A percentile compares a stretch with the other conserved stretches of the same genome.
Conservation (phyloP, 2,329 filamentous ascomycete species). For the Lachnellula subtilissima region DNA sequence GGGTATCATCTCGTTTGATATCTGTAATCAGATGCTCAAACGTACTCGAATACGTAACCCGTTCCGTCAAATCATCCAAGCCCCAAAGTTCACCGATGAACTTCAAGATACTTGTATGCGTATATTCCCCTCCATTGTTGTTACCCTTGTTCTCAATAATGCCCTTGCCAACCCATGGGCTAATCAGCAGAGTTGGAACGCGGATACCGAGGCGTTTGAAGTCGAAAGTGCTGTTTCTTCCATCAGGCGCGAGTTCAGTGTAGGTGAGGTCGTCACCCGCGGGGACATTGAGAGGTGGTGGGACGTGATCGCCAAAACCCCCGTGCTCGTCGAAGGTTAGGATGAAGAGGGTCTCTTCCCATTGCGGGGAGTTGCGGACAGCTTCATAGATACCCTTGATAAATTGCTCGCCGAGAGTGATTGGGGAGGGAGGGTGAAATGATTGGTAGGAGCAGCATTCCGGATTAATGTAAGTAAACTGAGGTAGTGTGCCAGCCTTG, state of each 20-base stretch:
- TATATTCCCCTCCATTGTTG: conserved; percentile 38
- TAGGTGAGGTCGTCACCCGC: conserved; percentile 34
- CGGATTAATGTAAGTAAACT: conserved; percentile 46
- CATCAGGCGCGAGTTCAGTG: conserved; percentile 34
- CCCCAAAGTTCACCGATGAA: conserved; percentile 40
- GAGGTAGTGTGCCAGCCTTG: conserved; percentile 38
- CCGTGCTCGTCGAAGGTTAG: conserved; percentile 45
- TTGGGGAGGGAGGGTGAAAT: conserved; percentile 41
- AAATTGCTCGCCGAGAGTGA: conserved; percentile 40
- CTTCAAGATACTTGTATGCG: conserved; percentile 40
- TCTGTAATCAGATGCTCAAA: conserved; percentile 28
- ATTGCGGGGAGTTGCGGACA: conserved; percentile 39
- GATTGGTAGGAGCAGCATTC: conserved; percentile 47
- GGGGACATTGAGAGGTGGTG: conserved; percentile 37
- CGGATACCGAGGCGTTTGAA: conserved; percentile 40
- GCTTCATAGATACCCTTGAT: conserved; percentile 44
- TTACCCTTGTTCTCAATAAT: conserved; percentile 36
- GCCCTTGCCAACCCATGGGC: conserved; percentile 40
- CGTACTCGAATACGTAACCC: conserved; percentile 19
- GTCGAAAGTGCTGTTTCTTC: conserved; percentile 34
- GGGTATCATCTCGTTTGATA: conserved; percentile 20
- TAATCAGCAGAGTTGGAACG: conserved; percentile 40
- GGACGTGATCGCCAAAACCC: conserved; percentile 44
- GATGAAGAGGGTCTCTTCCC: conserved; percentile 43
- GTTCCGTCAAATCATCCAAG: conserved; percentile 22